These are phyloP conservation scores for Malbranchea zuffiana DNA, from an alignment of 2,329 filamentous ascomycete genomes.

Conservation along the genomic window DNA sequence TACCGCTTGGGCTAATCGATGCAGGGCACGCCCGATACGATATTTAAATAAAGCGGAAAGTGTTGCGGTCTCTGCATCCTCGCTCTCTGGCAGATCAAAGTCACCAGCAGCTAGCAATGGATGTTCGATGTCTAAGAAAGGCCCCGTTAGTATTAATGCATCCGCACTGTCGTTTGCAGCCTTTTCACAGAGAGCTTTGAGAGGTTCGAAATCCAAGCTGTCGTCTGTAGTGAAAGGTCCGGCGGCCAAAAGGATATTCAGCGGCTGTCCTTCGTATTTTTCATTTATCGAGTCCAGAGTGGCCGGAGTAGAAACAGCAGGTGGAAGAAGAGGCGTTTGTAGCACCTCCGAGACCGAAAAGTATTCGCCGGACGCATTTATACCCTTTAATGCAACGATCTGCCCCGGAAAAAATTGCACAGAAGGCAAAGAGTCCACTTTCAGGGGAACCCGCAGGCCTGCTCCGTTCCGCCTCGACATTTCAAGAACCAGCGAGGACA, in stretches of 20 bases:
- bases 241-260: slow-evolving; percentile 66
- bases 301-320: slow-evolving; percentile 57
- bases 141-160: slow-evolving; percentile 66
- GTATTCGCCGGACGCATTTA: slow-evolving; percentile 72
- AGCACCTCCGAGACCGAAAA: slow-evolving; percentile 73
- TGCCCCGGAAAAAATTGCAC: slow-evolving; percentile 92
- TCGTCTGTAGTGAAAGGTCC: slow-evolving; percentile 90
- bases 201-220: slow-evolving; percentile 79
- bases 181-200: slow-evolving; percentile 68
- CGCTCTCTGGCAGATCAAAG: slow-evolving; percentile 58
- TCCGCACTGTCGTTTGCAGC: slow-evolving; percentile 68
- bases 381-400: slow-evolving; percentile 76
- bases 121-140: slow-evolving; percentile 86
- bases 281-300: slow-evolving; percentile 59
- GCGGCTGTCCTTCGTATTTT: slow-evolving; percentile 54
- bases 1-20: slow-evolving; percentile 57
- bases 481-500: slow-evolving; percentile 76
- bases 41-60: slow-evolving; percentile 74
- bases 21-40: slow-evolving; percentile 63
- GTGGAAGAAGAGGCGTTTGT: slow-evolving; percentile 60
- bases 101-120: slow-evolving; percentile 72
- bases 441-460: slow-evolving; percentile 69
- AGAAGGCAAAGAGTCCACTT: slow-evolving; percentile 54
- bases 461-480: slow-evolving; percentile 74
- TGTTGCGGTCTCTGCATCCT: slow-evolving; percentile 67